Conservation (phyloP, 129 eudicot genomes). For the Mikania micrantha region DNA sequence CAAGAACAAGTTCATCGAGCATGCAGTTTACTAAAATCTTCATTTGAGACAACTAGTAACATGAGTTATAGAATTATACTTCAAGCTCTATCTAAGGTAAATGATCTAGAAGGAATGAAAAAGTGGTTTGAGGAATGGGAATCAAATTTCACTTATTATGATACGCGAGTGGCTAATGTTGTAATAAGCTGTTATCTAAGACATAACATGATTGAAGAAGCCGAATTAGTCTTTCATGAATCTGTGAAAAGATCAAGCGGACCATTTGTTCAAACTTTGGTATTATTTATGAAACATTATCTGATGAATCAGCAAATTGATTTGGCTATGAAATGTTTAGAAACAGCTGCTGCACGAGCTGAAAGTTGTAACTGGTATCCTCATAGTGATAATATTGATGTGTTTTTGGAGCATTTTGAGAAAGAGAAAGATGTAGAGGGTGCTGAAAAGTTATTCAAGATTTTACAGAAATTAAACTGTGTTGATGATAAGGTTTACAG, state of each 20-base stretch:
- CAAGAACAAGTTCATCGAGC: constrained; percentile 44
- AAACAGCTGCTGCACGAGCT: constrained; percentile 39
- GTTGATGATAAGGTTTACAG: constrained; percentile 40
- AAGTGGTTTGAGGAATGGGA: constrained; percentile 72
- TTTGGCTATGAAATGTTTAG: constrained; percentile 38
- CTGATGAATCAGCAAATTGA: constrained; percentile 28
- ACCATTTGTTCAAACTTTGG: constrained; percentile 29
- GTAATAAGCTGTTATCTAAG: constrained; percentile 40
- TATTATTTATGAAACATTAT: constrained; percentile 27
- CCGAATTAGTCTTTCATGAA: constrained; percentile 34
- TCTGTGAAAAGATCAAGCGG: constrained; percentile 38
- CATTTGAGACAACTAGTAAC: constrained; percentile 31
- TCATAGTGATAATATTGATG: constrained; percentile 13
- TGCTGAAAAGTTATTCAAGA: constrained; percentile 47
- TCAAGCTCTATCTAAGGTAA: constrained; percentile 49
- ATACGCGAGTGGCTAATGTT: constrained; percentile 39
- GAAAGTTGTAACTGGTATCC: constrained; percentile 32
- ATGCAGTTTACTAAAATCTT: constrained; percentile 49
- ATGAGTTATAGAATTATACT: constrained; percentile 47
- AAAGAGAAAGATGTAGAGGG: constrained; percentile 42
- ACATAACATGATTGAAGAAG: constrained; percentile 54
- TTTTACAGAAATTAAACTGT: constrained; percentile 37
- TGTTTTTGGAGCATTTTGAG: constrained; percentile 36
- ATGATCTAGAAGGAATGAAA: constrained; percentile 41
- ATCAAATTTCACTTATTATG: constrained; percentile 37